A percentile compares a stretch with the other conserved stretches of the same genome.
Evolutionary conservation across 2,329 filamentous ascomycete genomes (phyloP).

Genomic region (Elsinoe australis): DNA sequence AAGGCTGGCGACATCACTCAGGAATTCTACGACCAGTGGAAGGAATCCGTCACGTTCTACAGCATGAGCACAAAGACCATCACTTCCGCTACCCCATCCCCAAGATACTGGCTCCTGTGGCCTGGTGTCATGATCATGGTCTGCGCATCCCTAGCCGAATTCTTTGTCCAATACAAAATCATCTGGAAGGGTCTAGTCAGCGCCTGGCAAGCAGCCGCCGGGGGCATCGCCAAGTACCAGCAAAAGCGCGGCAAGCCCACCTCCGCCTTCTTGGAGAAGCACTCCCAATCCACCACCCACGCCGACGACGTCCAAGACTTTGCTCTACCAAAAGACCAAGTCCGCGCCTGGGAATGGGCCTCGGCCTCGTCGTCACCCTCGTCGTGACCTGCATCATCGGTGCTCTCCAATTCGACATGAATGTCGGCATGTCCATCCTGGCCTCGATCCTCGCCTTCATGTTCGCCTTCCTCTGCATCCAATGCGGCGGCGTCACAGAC

Average conservation of each 20-base stretch:
- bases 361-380: slow-evolving; percentile 40
- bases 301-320: slow-evolving; percentile 42
- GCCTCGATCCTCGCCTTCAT: slow-evolving; percentile 49
- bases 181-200: slow-evolving; percentile 43
- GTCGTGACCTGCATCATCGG: slow-evolving; percentile 45
- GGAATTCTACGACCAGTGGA: slow-evolving; percentile 37
- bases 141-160: slow-evolving; percentile 39
- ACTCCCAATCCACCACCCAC: slow-evolving; percentile 29
- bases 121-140: slow-evolving; percentile 46
- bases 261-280: slow-evolving; percentile 35
- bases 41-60: slow-evolving; percentile 34
- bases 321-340: slow-evolving; percentile 38
- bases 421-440: slow-evolving; percentile 49
- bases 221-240: slow-evolving; percentile 36
- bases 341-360: slow-evolving; percentile 47
- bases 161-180: slow-evolving; percentile 36
- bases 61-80: slow-evolving; percentile 32
- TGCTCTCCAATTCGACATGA: slow-evolving; percentile 46
- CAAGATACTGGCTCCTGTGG: slow-evolving; percentile 49
- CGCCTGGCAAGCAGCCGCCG: slow-evolving; percentile 40
- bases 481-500: slow-evolving; percentile 47
- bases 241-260: slow-evolving; percentile 37
- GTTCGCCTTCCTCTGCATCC: slow-evolving; percentile 52
- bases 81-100: slow-evolving; percentile 39
- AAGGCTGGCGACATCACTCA: slow-evolving; percentile 8